These are phyloP conservation scores for Penicillium sp. DNA, from an alignment of 2,329 filamentous ascomycete genomes.

Conservation along the genomic window DNA sequence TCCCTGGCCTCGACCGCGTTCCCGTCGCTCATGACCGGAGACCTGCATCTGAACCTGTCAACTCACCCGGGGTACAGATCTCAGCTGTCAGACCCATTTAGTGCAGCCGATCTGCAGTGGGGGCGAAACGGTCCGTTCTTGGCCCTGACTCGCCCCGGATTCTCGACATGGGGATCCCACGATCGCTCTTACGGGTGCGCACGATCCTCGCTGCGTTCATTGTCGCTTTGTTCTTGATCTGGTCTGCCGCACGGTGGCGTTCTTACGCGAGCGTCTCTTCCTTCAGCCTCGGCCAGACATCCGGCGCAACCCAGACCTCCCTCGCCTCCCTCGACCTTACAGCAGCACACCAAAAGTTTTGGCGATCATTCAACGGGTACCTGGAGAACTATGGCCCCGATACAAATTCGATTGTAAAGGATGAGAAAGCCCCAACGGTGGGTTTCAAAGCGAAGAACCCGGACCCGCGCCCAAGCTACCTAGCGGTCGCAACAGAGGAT, in stretches of 20 bases:
- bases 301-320: neutral
- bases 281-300: neutral
- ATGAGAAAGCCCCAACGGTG: constrained; percentile 15
- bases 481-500: constrained; percentile 9
- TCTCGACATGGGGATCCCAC: constrained; percentile 20
- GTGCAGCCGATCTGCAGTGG: too few species aligned
- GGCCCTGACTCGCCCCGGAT: too few species aligned
- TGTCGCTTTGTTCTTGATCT: constrained; percentile 6
- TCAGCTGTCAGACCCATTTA: too few species aligned
- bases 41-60: too few species aligned
- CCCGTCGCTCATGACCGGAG: too few species aligned
- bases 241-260: constrained; percentile 12
- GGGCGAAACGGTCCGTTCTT: too few species aligned
- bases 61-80: too few species aligned
- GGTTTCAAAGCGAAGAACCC: constrained; percentile 13
- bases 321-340: constrained; percentile 8
- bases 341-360: constrained; percentile 26
- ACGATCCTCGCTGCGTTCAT: constrained; percentile 9
- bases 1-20: too few species aligned
- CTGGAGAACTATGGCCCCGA: constrained; percentile 33
- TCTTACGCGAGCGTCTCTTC: neutral
- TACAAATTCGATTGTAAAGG: constrained; percentile 15
- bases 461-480: constrained; percentile 8
- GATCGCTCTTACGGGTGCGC: constrained; percentile 13
- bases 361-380: constrained; percentile 33